Base-by-base conservation (phyloP, 768 basidiomycete genomes). In the Serendipita sp. region DNA sequence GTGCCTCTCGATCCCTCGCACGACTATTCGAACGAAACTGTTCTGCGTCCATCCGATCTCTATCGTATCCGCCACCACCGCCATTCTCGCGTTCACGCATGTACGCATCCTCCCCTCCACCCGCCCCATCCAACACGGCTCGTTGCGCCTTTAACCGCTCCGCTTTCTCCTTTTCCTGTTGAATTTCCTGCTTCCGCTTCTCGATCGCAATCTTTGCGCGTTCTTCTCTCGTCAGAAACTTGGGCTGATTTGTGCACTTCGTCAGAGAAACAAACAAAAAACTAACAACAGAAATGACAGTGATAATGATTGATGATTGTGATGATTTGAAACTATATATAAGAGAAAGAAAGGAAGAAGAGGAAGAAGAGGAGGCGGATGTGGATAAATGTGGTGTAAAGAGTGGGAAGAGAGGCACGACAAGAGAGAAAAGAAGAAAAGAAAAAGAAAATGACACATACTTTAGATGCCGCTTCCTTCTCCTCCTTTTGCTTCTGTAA, bases 181-280 rank as follows among this genome's bases (percentile, higher is more conserved):
- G 79, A 42, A 97, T 86, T 70, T 97, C 94, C 64, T 86, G 81
- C 20, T 84, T 81, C 14, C 95, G 85, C 68, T 90, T 88, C 16
- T 85, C 84, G 64, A 97, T 88, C 2, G 95, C 95, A 38, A 96
- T 74, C 69, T 83, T 82, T 17, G 90, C 90, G 56, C 95, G 83
- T 69, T 96, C 89, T 66, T 93, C 90, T 74, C 90, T 98, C 2
- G 89, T 82, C 14, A 98, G 77, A 76, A 98, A 98, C 73, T 84
- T 95, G 38, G 95, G 95, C 93, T 97, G 73, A 48, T 20, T 5
- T 7, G 9, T 20, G 9, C 5, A 7, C 9, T 48, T 20, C n/a
- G 26, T 28, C 45, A 48, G 26, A 28, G 45, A 48, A n/a, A n/a
- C n/a, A n/a, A n/a, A n/a, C n/a, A n/a, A n/a, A n/a, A n/a, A n/a